A percentile compares a stretch with the other conserved stretches of the same genome.
These are phyloP conservation scores for Verruconis gallopava DNA, from an alignment of 2,329 filamentous ascomycete genomes.

Conservation along the genomic window DNA sequence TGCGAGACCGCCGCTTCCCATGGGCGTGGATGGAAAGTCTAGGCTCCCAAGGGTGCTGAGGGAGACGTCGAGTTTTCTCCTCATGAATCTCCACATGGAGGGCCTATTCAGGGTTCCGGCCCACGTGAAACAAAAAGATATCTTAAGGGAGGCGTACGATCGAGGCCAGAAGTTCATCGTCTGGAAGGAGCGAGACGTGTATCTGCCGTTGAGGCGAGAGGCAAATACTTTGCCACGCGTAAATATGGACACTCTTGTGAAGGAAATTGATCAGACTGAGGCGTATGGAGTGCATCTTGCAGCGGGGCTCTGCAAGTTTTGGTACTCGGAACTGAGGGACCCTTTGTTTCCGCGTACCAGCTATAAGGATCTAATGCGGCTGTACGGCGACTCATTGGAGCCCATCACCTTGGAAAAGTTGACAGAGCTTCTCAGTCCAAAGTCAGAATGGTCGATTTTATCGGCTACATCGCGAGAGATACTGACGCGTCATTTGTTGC, in stretches of 20 bases:
- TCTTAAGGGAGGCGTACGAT: slow-evolving; percentile 42
- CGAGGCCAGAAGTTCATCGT: slow-evolving; percentile 41
- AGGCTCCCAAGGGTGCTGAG: slow-evolving; percentile 39
- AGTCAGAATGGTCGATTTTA: slow-evolving; percentile 33
- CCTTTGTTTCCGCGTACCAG: slow-evolving; percentile 38
- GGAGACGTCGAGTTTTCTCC: slow-evolving; percentile 39
- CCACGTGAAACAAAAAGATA: slow-evolving; percentile 35
- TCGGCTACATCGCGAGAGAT: slow-evolving; percentile 34
- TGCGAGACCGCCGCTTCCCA: slow-evolving; percentile 35
- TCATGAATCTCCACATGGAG: slow-evolving; percentile 36
- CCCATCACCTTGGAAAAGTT: slow-evolving; percentile 29
- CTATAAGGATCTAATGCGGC: slow-evolving; percentile 33
- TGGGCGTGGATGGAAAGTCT: slow-evolving; percentile 29
- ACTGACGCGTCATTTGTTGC: slow-evolving; percentile 37
- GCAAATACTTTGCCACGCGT: slow-evolving; percentile 21
- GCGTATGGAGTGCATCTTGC: slow-evolving; percentile 41
- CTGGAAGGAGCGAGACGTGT: slow-evolving; percentile 33
- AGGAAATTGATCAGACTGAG: slow-evolving; percentile 34
- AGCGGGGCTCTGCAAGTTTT: slow-evolving; percentile 41
- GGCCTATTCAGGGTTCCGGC: slow-evolving; percentile 42
- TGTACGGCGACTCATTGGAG: slow-evolving; percentile 28
- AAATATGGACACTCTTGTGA: slow-evolving; percentile 29
- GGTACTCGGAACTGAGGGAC: slow-evolving; percentile 40
- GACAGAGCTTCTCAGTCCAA: slow-evolving; percentile 32
- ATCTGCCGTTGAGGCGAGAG: slow-evolving; percentile 16